Conservation (phyloP, 2,329 filamentous ascomycete genomes). For the Stagonosporopsis rhizophila region DNA sequence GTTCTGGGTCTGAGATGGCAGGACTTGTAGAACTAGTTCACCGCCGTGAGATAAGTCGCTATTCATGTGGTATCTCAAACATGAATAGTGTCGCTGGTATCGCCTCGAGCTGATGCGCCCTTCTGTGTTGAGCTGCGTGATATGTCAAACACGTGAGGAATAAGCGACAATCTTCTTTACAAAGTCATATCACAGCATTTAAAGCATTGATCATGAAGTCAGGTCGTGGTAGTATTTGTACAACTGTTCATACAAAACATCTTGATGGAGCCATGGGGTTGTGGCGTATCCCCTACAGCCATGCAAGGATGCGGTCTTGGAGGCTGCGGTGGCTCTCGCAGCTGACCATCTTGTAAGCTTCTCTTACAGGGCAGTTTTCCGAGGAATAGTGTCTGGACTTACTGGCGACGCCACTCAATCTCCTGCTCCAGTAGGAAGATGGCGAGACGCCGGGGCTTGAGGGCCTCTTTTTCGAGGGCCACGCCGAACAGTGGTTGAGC, state of each 20-base stretch:
- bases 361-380: too few species aligned
- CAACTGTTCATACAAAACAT: neutral
- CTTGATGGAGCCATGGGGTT: neutral
- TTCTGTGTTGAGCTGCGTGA: slow-evolving; percentile 33
- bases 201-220: neutral
- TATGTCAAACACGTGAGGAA: slow-evolving; percentile 30
- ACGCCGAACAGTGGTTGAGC: neutral
- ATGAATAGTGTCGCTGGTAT: too few species aligned
- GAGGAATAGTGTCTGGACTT: neutral
- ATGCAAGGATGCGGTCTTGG: neutral
- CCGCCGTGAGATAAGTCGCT: too few species aligned
- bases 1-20: too few species aligned
- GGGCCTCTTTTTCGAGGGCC: neutral
- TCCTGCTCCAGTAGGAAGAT: neutral
- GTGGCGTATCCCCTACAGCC: neutral
- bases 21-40: too few species aligned
- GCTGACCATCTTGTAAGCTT: neutral
- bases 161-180: slow-evolving; percentile 3
- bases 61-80: too few species aligned
- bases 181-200: too few species aligned
- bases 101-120: too few species aligned
- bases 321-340: neutral
- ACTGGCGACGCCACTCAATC: neutral
- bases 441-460: neutral
- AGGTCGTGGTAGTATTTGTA: neutral